Conservation (phyloP, 345 rosid species). For the Raphanus raphanistrum region DNA sequence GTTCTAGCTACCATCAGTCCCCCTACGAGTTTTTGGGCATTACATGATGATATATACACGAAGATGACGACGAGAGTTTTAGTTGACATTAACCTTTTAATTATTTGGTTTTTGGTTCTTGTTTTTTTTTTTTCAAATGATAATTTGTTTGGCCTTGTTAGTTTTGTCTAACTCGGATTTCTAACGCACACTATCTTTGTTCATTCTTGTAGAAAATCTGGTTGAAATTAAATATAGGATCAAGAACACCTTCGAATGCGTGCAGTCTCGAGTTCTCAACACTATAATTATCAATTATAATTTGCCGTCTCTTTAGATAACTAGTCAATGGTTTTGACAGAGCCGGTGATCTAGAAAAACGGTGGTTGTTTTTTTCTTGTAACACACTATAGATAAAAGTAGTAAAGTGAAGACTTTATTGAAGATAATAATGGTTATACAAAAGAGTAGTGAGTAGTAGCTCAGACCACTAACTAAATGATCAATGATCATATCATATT, state of each 20-base stretch:
- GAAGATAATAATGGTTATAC: neutral
- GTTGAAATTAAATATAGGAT: neutral
- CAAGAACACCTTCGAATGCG: neutral
- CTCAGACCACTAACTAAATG: slow-evolving; percentile 12
- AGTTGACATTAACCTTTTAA: neutral
- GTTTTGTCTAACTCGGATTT: neutral
- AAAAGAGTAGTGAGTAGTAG: neutral
- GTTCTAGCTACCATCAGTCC: neutral
- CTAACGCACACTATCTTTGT: neutral
- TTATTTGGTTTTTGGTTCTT: neutral
- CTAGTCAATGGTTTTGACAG: neutral
- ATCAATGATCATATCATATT: slow-evolving; percentile 11
- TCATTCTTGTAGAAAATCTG: neutral
- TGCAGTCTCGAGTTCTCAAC: neutral
- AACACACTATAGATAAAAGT: neutral
- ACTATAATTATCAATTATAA: neutral
- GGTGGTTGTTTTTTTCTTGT: neutral
- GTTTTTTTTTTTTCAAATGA: neutral
- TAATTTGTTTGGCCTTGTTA: neutral
- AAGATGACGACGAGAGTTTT: neutral
- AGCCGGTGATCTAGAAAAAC: neutral
- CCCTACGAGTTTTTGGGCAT: neutral
- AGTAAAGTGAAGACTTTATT: neutral
- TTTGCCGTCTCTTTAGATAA: neutral
- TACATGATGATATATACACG: neutral